Conservation (phyloP, 208 protist genomes). For the Crithidia acanthocephali region DNA sequence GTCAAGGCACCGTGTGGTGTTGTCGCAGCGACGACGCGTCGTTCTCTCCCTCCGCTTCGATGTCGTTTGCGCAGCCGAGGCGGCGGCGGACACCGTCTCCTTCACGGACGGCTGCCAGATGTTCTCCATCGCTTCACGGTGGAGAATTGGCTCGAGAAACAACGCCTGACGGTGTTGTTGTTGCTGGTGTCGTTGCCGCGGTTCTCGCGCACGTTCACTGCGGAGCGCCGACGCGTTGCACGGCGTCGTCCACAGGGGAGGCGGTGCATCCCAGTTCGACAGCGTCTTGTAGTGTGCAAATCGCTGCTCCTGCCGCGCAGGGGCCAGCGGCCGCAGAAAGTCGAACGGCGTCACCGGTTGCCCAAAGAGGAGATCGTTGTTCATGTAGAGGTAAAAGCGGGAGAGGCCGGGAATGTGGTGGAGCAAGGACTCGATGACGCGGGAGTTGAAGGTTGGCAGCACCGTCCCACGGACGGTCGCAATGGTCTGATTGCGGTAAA, state of each 20-base stretch:
- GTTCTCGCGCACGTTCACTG: no score
- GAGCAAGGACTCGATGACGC: neutral
- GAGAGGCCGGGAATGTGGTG: constrained; percentile 2
- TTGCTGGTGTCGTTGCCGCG: neutral
- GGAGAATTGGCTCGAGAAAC: constrained; percentile 2
- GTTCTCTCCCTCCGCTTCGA: neutral
- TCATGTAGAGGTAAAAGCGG: constrained; percentile 1
- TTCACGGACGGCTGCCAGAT: neutral
- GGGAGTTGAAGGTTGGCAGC: neutral
- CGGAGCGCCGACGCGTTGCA: no score
- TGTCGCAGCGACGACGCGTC: no score
- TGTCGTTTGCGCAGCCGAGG: neutral
- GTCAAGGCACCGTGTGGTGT: no score
- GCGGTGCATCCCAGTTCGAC: neutral
- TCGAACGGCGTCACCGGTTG: neutral
- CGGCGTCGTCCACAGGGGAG: no score
- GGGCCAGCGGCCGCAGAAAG: neutral
- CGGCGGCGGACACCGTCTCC: neutral
- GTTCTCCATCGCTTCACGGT: constrained; percentile 1
- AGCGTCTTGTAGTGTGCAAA: neutral
- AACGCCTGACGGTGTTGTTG: neutral
- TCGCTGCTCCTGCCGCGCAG: neutral
- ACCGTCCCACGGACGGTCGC: neutral
- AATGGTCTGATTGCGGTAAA: neutral
- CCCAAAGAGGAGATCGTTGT: constrained; percentile 3